Evolutionary conservation across 768 basidiomycete species (phyloP).

Genomic region (Rhizopogon vulgaris): DNA sequence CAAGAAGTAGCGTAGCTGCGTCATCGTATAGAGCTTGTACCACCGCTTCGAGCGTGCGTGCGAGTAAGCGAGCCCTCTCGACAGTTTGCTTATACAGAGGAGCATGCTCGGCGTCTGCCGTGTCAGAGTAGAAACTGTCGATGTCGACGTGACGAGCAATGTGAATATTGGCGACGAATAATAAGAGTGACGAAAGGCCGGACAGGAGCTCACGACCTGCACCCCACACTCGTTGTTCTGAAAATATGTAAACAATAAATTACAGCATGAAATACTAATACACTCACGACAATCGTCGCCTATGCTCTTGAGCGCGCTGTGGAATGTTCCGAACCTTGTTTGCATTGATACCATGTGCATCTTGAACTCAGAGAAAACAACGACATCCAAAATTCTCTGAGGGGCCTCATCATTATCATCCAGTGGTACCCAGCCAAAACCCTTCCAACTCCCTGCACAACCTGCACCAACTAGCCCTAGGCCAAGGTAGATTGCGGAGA

Average conservation of each 20-base stretch:
- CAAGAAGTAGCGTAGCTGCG: slow-evolving; percentile 50
- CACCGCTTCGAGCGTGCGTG: slow-evolving; percentile 63
- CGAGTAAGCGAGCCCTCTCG: slow-evolving; percentile 58
- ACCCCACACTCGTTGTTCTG: slow-evolving; percentile 24
- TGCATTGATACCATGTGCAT: slow-evolving; percentile 43
- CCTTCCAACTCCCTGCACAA: slow-evolving; percentile 71
- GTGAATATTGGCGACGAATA: slow-evolving; percentile 62
- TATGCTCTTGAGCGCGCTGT: slow-evolving; percentile 17
- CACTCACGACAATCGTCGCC: slow-evolving; percentile 20
- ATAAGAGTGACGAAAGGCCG: slow-evolving; percentile 52
- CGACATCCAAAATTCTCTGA: slow-evolving; percentile 40
- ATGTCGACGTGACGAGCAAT: slow-evolving; percentile 80
- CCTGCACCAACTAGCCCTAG: slow-evolving; percentile 79
- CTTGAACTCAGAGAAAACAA: slow-evolving; percentile 50
- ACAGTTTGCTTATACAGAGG: slow-evolving; percentile 59
- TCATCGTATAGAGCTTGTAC: slow-evolving; percentile 76
- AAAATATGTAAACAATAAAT: slow-evolving; percentile 5
- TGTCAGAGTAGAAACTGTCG: slow-evolving; percentile 58
- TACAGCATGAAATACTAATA: not conserved
- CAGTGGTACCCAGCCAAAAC: slow-evolving; percentile 72
- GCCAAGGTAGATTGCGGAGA: slow-evolving; percentile 60
- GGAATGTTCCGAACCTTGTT: slow-evolving; percentile 36
- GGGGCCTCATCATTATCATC: slow-evolving; percentile 44
- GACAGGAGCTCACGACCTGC: slow-evolving; percentile 47
- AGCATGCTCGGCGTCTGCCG: slow-evolving; percentile 34